phyloP scores from a whole-genome alignment of 768 basidiomycete species.

The Clitopilus hobsonii region DNA sequence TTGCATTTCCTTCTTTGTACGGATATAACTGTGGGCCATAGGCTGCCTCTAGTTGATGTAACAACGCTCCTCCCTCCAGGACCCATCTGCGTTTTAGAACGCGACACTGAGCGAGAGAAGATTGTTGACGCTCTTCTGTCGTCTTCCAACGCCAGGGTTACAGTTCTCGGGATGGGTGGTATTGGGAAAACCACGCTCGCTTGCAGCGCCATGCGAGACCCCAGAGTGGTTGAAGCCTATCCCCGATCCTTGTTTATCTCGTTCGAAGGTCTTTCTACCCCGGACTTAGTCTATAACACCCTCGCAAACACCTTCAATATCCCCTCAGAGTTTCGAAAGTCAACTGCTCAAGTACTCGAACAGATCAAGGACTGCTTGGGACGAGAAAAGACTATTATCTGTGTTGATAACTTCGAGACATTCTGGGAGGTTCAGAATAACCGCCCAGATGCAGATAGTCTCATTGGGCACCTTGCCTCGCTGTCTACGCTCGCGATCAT shows the following conservation, averaged over 20 bases:
- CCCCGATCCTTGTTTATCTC: not conserved
- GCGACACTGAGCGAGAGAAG: not conserved
- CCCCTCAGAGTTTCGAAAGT: not conserved
- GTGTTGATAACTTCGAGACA: not conserved
- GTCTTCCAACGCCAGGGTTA: not conserved
- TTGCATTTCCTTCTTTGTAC: not conserved
- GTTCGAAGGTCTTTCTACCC: not conserved
- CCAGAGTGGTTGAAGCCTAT: not conserved
- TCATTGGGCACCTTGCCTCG: not conserved
- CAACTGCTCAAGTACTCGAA: not conserved
- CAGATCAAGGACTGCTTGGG: not conserved
- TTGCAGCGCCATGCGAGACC: not conserved
- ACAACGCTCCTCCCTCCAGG: too few species aligned
- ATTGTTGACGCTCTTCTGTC: not conserved
- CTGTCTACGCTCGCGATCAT: not conserved
- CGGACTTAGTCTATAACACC: not conserved
- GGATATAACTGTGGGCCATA: too few species aligned
- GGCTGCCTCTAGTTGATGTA: too few species aligned
- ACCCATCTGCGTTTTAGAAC: not conserved
- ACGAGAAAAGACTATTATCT: not conserved
- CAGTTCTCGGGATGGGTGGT: not conserved
- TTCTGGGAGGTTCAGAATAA: not conserved
- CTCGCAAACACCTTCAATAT: not conserved
- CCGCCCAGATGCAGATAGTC: not conserved
- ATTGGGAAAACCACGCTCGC: conserved; percentile 6